phyloP scores from a whole-genome alignment of 768 basidiomycete genomes.

The Pulveroboletus ravenelii region DNA sequence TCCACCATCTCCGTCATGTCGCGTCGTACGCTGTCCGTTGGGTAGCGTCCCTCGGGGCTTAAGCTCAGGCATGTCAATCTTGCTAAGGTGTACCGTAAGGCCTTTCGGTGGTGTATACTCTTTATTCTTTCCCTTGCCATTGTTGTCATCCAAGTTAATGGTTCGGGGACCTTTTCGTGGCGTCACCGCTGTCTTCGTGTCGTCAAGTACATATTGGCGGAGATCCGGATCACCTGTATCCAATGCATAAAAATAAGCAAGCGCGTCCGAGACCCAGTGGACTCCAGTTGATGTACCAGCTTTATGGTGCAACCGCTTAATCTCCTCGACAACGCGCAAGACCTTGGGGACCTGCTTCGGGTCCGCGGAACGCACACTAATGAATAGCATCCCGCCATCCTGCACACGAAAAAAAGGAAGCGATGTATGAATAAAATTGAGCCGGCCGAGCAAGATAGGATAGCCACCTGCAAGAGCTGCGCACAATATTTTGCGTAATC shows the following conservation, averaged over 20 bases:
- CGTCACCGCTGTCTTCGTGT: conserved; percentile 35
- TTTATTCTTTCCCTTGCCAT: conserved; percentile 40
- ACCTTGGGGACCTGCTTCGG: conserved; percentile 70
- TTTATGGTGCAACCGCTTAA: conserved; percentile 73
- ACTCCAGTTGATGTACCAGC: conserved; percentile 42
- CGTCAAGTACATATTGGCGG: conserved; percentile 75
- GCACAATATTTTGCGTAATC: conserved; percentile 72
- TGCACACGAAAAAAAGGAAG: conserved; percentile 18
- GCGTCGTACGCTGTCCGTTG: neutral
- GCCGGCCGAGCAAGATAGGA: too few relatives aligned
- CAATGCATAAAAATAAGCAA: conserved; percentile 29
- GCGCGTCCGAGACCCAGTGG: neutral
- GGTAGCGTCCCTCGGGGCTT: conserved; percentile 17
- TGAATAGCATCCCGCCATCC: conserved; percentile 80
- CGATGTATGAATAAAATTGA: neutral
- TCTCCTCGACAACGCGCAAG: conserved; percentile 73
- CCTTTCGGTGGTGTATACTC: conserved; percentile 63
- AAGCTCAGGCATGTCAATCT: conserved; percentile 84
- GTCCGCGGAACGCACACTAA: conserved; percentile 63
- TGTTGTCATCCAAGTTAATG: conserved; percentile 57
- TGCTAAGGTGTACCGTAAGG: conserved; percentile 73
- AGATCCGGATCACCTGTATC: conserved; percentile 54
- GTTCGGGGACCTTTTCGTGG: conserved; percentile 52
- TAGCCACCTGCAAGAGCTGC: conserved; percentile 53
- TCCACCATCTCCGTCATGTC: neutral